Conservation (phyloP, 1,284 basidiomycete species). For the Farysia itapuensis region DNA sequence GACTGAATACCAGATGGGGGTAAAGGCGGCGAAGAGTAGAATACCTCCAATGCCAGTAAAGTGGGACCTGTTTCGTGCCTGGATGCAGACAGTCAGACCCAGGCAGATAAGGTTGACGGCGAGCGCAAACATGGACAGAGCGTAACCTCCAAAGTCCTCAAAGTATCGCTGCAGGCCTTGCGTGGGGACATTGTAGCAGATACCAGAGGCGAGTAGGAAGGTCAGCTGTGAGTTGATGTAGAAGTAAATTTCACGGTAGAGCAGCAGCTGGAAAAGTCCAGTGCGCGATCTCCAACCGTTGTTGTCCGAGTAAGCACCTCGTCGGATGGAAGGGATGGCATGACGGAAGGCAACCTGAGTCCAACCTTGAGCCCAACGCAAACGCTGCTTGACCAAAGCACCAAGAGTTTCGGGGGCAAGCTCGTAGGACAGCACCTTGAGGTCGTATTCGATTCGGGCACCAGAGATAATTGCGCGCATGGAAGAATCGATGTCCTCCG, state of each 20-base stretch:
- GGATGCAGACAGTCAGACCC: slow-evolving; percentile 34
- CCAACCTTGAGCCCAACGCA: slow-evolving; percentile 55
- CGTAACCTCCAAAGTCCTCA: slow-evolving; percentile 37
- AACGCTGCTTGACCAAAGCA: slow-evolving; percentile 47
- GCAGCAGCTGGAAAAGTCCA: slow-evolving; percentile 46
- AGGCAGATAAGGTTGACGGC: slow-evolving; percentile 41
- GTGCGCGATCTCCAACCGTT: slow-evolving; percentile 34
- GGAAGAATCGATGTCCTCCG: slow-evolving; percentile 52
- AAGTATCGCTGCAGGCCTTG: slow-evolving; percentile 32
- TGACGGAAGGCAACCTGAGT: slow-evolving; percentile 51
- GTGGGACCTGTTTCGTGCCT: slow-evolving; percentile 36
- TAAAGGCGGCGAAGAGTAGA: slow-evolving; percentile 30
- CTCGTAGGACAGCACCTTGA: slow-evolving; percentile 48
- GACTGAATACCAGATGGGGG: slow-evolving; percentile 42
- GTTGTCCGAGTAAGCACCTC: slow-evolving; percentile 43
- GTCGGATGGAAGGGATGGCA: slow-evolving; percentile 31
- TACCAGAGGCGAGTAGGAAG: slow-evolving; percentile 35
- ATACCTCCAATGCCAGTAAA: slow-evolving; percentile 38
- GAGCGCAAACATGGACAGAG: slow-evolving; percentile 34
- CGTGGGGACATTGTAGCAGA: slow-evolving; percentile 35
- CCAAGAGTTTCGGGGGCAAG: slow-evolving; percentile 43
- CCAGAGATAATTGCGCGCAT: slow-evolving; percentile 51
- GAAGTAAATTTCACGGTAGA: slow-evolving; percentile 49
- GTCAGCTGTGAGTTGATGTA: slow-evolving; percentile 45
- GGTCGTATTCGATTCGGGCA: slow-evolving; percentile 49